Percentiles rank a stretch among this genome's conserved stretches.
These are phyloP conservation scores for Avena insularis DNA, from an alignment of 176 grass and related monocot species.

Conservation along the genomic window DNA sequence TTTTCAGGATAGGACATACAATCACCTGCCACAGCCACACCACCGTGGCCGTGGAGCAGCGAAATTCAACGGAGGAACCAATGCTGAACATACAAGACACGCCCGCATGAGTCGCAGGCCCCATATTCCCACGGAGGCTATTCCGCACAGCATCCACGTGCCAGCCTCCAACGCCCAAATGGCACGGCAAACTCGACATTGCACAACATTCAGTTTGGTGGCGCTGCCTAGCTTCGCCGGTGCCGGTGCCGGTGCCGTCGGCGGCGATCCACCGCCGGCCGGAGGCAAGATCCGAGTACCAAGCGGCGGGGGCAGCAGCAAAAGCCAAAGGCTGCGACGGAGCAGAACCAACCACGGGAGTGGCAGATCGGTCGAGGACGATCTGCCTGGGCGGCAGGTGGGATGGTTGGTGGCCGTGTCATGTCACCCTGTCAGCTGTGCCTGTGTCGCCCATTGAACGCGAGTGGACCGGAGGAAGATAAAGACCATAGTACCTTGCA, in stretches of 20 bases:
- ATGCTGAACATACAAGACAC: not conserved
- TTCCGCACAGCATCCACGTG: not conserved
- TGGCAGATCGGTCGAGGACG: slow-evolving; percentile 37
- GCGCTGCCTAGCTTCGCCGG: slow-evolving; percentile 19
- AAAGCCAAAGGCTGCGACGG: slow-evolving; percentile 7
- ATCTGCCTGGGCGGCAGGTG: slow-evolving; percentile 46
- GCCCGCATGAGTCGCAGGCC: not conserved
- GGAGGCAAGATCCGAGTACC: slow-evolving; percentile 21
- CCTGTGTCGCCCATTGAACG: no score
- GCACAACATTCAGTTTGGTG: slow-evolving; percentile 15
- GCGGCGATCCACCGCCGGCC: slow-evolving; percentile 11
- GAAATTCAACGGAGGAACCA: slow-evolving; percentile 25
- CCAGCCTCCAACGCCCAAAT: not conserved
- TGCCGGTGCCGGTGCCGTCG: not conserved
- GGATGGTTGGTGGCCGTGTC: slow-evolving; percentile 23
- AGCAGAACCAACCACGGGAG: not conserved
- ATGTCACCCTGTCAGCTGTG: not conserved
- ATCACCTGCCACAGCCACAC: not conserved
- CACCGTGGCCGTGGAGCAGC: not conserved
- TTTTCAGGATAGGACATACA: not conserved
- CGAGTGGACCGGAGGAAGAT: not conserved
- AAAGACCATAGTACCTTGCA: not conserved
- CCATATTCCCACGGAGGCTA: no score
- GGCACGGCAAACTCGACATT: not conserved
- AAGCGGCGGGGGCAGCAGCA: slow-evolving; percentile 10